Evolutionary conservation across 345 rosid species (phyloP), one percentile per base, ranked within the genome.

Genomic region (Kandelia obovata): DNA sequence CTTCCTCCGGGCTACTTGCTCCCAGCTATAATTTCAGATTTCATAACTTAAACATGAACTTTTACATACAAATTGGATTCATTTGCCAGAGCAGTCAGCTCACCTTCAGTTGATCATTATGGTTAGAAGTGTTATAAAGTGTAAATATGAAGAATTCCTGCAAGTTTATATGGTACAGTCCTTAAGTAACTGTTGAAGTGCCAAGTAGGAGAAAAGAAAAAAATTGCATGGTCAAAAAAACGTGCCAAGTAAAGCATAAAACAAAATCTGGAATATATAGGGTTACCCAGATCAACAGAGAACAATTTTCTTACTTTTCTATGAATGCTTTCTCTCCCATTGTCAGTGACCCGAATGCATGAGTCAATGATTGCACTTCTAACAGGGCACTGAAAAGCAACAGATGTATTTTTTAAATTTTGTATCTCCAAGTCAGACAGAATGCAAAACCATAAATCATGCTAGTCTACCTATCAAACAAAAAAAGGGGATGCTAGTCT

Each of bases 1-100:
- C 98, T 80, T 91, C 98, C 75, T 93, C 96, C 53, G 98, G 91
- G 74, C 98, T 85, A 76, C 88, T 84, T 70, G 98, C 97, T 86
- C 98, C 98, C 75, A 93, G 79, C 98, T 89, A 83, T 58, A 71
- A 75, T 51, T 9, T 68, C 57, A 72, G 70, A 66, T 68, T 76
- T 26, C 64, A 68, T 46, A 71, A 68, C 69, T 72, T 68, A 82
- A 71, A 68, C 47, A 75, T 43, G 43, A 69, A 78, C 37, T 52
- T 64, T 57, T 56, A 56, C 26, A 21, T 37, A 32, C 52, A 64
- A 55, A 63, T 80, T 63, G 65, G 64, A 59, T 60, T 37, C 2
- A 16, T 51, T 53, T 49, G 30, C 26, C 30, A 31, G 27, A 66
- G 69, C 47, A 52, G 72, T 80, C 75, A 77, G 80, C 86, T 77